These are phyloP conservation scores for Naegleria lovaniensis DNA, from an alignment of 208 protist species.

Conservation along the genomic window DNA sequence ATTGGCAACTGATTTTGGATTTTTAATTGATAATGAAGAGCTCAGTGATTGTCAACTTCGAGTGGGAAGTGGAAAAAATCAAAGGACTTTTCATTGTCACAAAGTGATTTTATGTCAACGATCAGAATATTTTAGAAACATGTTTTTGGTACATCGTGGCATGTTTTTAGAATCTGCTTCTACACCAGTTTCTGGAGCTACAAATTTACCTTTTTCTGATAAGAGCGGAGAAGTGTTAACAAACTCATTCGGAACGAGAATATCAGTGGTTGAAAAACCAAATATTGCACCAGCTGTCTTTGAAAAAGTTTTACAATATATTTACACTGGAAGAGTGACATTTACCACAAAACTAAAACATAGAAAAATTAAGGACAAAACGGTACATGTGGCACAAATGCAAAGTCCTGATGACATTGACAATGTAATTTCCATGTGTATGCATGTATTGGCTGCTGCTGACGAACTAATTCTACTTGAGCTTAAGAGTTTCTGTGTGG, in stretches of 20 bases:
- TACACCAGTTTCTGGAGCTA: not conserved
- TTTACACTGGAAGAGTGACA: conserved; percentile 12
- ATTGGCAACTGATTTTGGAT: not conserved
- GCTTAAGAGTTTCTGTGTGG: not conserved
- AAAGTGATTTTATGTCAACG: conserved; percentile 11
- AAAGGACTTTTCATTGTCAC: conserved; percentile 6
- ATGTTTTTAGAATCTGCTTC: not conserved
- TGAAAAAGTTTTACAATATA: conserved; percentile 11
- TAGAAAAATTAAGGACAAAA: not conserved
- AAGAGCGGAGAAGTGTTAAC: not conserved
- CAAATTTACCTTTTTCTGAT: not conserved
- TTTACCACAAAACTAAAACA: conserved; percentile 3
- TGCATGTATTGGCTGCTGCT: conserved; percentile 13
- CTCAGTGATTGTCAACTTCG: not conserved
- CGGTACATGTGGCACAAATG: not conserved
- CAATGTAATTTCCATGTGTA: not conserved
- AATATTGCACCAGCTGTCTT: not conserved
- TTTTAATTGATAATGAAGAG: not conserved
- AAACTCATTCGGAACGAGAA: not conserved
- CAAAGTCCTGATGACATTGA: not conserved
- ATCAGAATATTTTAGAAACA: not conserved
- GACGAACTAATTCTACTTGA: not conserved
- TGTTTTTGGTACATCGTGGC: not conserved
- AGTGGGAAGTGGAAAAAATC: not conserved
- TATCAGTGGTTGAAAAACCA: not conserved